Conservation (phyloP, 768 basidiomycete genomes). For the Phanerochaete carnosa region DNA sequence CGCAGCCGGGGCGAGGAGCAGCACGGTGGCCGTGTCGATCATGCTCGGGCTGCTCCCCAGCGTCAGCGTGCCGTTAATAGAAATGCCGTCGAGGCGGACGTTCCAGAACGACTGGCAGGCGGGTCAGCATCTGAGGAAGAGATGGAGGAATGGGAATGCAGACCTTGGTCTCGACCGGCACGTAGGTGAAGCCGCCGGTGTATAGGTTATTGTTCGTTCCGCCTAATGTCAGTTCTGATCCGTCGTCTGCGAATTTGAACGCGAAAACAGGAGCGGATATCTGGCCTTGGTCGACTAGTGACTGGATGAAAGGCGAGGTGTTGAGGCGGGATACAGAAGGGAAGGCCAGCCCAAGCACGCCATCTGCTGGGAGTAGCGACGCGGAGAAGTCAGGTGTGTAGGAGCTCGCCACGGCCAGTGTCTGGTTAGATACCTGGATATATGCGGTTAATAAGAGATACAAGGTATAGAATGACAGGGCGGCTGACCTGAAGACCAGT, state of each 20-base stretch:
- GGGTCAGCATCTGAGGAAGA: neutral
- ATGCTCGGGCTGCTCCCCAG: slow-evolving; percentile 22
- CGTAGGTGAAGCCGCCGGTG: slow-evolving; percentile 33
- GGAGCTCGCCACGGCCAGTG: slow-evolving; percentile 18
- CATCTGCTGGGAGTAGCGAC: slow-evolving; percentile 18
- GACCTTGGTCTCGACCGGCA: slow-evolving; percentile 26
- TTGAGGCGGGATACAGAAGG: slow-evolving; percentile 21
- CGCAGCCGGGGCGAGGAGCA: slow-evolving; percentile 27
- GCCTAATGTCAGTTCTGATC: slow-evolving; percentile 37
- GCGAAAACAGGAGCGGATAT: slow-evolving; percentile 29
- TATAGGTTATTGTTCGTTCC: slow-evolving; percentile 35
- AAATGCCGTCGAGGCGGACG: slow-evolving; percentile 28
- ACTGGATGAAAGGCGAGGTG: slow-evolving; percentile 27
- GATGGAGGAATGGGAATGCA: neutral
- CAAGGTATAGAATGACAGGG: neutral
- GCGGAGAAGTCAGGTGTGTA: slow-evolving; percentile 20
- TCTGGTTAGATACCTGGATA: slow-evolving; percentile 14
- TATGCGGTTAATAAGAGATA: neutral
- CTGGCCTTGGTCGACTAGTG: slow-evolving; percentile 20
- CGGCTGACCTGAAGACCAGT: slow-evolving; percentile 36
- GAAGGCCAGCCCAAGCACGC: slow-evolving; percentile 31
- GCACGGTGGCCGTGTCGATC: slow-evolving; percentile 35
- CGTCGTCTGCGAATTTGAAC: slow-evolving; percentile 33
- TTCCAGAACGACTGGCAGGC: slow-evolving; percentile 34
- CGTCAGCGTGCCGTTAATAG: slow-evolving; percentile 20